Base-by-base conservation (phyloP, 257 asterid genomes). In the Solanum rostratum region DNA sequence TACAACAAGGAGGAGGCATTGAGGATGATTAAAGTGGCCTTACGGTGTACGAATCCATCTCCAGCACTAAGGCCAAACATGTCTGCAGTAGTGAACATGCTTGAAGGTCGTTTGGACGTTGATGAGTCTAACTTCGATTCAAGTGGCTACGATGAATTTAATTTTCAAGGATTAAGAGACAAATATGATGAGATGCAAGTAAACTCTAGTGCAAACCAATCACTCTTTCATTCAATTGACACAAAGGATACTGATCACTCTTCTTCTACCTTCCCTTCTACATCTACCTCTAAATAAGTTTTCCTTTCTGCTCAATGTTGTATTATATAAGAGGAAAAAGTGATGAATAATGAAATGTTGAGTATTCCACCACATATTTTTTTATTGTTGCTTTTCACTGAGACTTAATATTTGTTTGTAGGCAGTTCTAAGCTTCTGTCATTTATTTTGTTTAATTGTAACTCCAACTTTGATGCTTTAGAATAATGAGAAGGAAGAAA, bases 31-130 rank as follows among this genome's bases (percentile, higher is more conserved):
- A 88, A 89, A 62, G 82, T 92, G 9, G 94, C 93, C 4, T 88
- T 92, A 15, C 29, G 89, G 83, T 93, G 95, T 88, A 90, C 93
- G 3, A 91, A 92, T 79, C 93, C 97, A 16, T 90, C 95, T 59
- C 95, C 95, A 10, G 89, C 95, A 5, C 88, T 93, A 3, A 87
- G 95, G 68, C 95, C 97, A 18, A 89, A 90, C 46, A 93, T 93
- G 95, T 89, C 93, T 9, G 88, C 89, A 69, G 93, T 93, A 6
- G 89, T 91, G 33, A 85, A 88, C 71, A 88, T 92, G 92, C 94
- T 93, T 50, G 89, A 88, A 90, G 95, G 95, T 45, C 45, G 81
- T 49, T 59, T 80, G 70, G 80, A 82, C 43, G 66, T 88, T 20
- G 50, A 37, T 4, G 78, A 69, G 50, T 10, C 78, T 69, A 69